Evolutionary conservation across 257 asterid species (phyloP), one percentile per base, ranked within the genome.

Genomic region (Cinchona pubescens): DNA sequence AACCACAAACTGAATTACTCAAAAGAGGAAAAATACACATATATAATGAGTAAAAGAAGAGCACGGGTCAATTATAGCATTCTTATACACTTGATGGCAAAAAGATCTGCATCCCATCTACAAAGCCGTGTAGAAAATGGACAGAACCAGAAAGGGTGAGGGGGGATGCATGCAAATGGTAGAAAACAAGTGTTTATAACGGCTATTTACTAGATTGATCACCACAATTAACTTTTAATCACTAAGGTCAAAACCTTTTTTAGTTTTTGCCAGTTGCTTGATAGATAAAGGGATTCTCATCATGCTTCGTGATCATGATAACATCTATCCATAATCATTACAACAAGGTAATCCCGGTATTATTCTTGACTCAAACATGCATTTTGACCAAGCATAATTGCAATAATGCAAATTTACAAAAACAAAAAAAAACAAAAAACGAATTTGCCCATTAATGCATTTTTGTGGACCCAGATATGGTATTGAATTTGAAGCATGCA

Each of bases 361-460:
- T 45, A 43, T 42, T 34, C 51, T 67, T 61, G 56, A 60, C 63
- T 58, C 51, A 78, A 65, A 72, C 35, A 72, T 51, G 43, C 21
- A 37, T 58, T 46, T 81, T 75, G 72, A 82, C 64, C 38, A n/a
- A 69, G 3, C 67, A 76, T 82, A 75, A 79, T 82, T 79, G 71
- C 76, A 60, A 64, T 21, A 40, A 46, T n/a, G n/a, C n/a, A n/a
- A n/a, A n/a, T n/a, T n/a, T n/a, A n/a, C n/a, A n/a, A n/a, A n/a
- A n/a, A n/a, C n/a, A 46, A 71, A 72, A 79, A 60, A 58, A 69
- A 45, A 71, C 51, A 73, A 53, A 78, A 65, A 11, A 30, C 12
- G 63, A 25, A 69, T 66, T 37, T 74, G 37, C 23, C 34, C 49
- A 62, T 79, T 34, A 43, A 42, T 40, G 74, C 75, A 62, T 23